phyloP scores from a whole-genome alignment of 2,329 filamentous ascomycete species.

The Gliomastix tumulicola region DNA sequence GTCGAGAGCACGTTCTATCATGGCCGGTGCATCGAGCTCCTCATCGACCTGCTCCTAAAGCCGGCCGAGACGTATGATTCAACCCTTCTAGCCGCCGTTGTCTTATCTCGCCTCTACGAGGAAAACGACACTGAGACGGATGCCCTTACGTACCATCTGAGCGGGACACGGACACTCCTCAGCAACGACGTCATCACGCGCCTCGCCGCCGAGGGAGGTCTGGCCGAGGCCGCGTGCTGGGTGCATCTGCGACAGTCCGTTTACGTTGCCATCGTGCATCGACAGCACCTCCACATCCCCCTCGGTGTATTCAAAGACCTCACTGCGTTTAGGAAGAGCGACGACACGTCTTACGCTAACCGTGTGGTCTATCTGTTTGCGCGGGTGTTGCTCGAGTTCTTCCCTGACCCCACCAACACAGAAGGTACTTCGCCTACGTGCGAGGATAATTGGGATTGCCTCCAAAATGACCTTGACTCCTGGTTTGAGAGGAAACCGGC shows the following conservation, averaged over 20 bases:
- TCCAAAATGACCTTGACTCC: background rate
- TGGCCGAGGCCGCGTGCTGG: conserved; percentile 30
- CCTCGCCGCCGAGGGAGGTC: conserved; percentile 25
- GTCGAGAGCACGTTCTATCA: background rate
- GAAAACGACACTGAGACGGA: background rate
- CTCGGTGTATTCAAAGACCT: conserved; percentile 10
- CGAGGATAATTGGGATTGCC: background rate
- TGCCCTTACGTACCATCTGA: conserved; percentile 21
- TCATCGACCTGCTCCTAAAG: background rate
- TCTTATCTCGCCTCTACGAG: background rate
- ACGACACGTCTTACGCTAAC: conserved; percentile 12
- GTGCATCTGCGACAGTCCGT: conserved; percentile 30
- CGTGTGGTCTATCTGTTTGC: conserved; percentile 5
- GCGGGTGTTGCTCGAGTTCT: background rate
- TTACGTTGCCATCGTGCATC: conserved; percentile 22
- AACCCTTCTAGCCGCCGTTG: background rate
- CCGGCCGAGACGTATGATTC: background rate
- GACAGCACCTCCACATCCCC: conserved; percentile 9
- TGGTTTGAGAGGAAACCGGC: background rate
- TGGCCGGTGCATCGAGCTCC: background rate
- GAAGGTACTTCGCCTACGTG: too few species aligned
- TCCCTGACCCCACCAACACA: background rate
- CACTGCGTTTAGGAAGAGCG: conserved; percentile 7
- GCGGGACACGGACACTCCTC: conserved; percentile 26
- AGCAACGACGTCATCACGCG: conserved; percentile 22